Conservation (phyloP, 1,284 basidiomycete species). For the Ustilago lituana region DNA sequence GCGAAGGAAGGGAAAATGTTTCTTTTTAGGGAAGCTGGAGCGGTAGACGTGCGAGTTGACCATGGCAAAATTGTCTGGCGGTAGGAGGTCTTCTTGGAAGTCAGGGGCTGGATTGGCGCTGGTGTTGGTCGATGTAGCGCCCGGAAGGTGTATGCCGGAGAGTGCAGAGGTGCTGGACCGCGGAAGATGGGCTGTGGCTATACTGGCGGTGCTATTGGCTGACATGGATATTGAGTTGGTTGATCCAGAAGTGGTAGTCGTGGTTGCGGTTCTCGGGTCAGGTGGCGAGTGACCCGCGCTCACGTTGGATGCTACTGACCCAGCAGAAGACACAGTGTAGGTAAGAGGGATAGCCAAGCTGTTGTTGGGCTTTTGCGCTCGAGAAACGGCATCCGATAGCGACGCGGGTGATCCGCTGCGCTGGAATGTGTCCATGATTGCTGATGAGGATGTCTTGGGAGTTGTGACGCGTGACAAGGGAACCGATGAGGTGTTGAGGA, state of each 20-base stretch:
- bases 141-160: conserved; percentile 1
- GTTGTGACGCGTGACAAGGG: conserved; percentile 26
- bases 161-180: conserved; percentile 1
- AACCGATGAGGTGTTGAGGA: conserved; percentile 17
- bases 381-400: conserved; percentile 19
- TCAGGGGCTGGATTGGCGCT: background rate
- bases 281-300: background rate
- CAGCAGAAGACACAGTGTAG: conserved; percentile 26
- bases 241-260: background rate
- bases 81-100: conserved; percentile 52
- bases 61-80: conserved; percentile 68
- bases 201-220: conserved; percentile 15
- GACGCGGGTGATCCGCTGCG: conserved; percentile 25
- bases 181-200: background rate
- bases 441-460: conserved; percentile 12
- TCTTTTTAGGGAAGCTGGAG: conserved; percentile 70
- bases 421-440: conserved; percentile 25
- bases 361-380: background rate
- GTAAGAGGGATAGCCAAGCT: conserved; percentile 10
- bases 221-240: conserved; percentile 16
- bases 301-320: conserved; percentile 21
- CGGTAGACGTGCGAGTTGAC: conserved; percentile 70
- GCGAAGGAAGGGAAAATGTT: conserved; percentile 71
- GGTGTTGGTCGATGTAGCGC: background rate
- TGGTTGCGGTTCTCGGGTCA: background rate